Conservation (phyloP, 2,329 filamentous ascomycete species). For the Fusarium anthophilum region DNA sequence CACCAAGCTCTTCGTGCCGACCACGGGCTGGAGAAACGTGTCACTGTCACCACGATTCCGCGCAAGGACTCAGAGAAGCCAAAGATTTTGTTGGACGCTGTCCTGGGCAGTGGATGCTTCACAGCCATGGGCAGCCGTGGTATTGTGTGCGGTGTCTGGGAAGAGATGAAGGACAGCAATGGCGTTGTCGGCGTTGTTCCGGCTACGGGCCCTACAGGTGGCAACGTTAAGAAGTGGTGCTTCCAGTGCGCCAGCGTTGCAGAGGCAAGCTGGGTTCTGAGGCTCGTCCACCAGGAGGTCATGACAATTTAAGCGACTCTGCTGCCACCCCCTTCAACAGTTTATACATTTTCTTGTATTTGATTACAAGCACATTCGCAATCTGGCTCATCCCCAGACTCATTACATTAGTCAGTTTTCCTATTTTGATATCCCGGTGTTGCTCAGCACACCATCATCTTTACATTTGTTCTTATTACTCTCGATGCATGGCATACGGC, state of each 20-base stretch:
- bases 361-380: conserved; percentile 12
- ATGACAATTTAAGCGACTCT: conserved; percentile 46
- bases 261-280: conserved; percentile 65
- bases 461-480: conserved; percentile 7
- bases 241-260: conserved; percentile 65
- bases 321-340: neutral
- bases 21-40: conserved; percentile 81
- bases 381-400: neutral
- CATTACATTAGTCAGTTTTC: conserved; percentile 14
- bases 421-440: conserved; percentile 40
- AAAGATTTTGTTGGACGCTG: conserved; percentile 80
- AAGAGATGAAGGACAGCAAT: conserved; percentile 73
- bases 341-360: conserved; percentile 3
- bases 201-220: conserved; percentile 60
- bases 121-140: conserved; percentile 84
- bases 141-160: conserved; percentile 89
- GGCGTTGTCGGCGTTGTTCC: conserved; percentile 64
- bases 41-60: conserved; percentile 79
- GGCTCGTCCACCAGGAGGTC: conserved; percentile 67
- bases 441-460: conserved; percentile 24
- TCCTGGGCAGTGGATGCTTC: conserved; percentile 85
- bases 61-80: conserved; percentile 66
- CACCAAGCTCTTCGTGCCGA: conserved; percentile 67
- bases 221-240: conserved; percentile 70
- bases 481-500: conserved; percentile 2